phyloP scores from a whole-genome alignment of 208 protist species.

The Trypanosoma lewisi region DNA sequence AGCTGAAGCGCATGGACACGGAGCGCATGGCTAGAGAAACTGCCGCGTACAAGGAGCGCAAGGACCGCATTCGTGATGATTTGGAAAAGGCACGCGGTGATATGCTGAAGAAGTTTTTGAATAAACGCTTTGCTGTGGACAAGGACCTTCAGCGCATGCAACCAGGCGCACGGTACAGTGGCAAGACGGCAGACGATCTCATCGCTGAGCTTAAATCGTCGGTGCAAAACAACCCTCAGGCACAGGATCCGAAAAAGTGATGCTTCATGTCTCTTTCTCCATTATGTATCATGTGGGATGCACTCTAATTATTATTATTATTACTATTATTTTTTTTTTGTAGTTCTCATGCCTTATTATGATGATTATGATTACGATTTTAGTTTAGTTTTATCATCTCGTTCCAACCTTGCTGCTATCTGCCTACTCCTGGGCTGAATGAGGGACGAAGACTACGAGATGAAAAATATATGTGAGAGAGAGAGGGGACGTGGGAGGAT shows the following conservation, averaged over 20 bases:
- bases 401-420: too few relatives aligned
- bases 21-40: slow-evolving; percentile 90
- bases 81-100: slow-evolving; percentile 87
- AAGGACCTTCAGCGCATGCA: slow-evolving; percentile 93
- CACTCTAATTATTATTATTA: background rate
- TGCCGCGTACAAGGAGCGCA: slow-evolving; percentile 88
- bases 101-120: slow-evolving; percentile 92
- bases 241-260: slow-evolving; percentile 20
- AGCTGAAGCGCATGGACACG: slow-evolving; percentile 93
- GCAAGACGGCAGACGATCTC: slow-evolving; percentile 86
- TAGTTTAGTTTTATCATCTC: too few relatives aligned
- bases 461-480: too few relatives aligned
- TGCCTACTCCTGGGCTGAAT: too few relatives aligned
- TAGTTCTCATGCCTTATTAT: background rate
- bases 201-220: slow-evolving; percentile 78
- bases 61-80: slow-evolving; percentile 88
- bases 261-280: background rate
- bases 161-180: slow-evolving; percentile 75
- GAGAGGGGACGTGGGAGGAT: too few relatives aligned
- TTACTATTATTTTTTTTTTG: background rate
- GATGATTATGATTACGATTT: too few relatives aligned
- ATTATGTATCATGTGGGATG: background rate
- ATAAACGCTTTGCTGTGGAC: slow-evolving; percentile 91
- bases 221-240: slow-evolving; percentile 40
- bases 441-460: too few relatives aligned